Base-by-base conservation (phyloP, 768 basidiomycete species). In the Boletus reticuloceps region DNA sequence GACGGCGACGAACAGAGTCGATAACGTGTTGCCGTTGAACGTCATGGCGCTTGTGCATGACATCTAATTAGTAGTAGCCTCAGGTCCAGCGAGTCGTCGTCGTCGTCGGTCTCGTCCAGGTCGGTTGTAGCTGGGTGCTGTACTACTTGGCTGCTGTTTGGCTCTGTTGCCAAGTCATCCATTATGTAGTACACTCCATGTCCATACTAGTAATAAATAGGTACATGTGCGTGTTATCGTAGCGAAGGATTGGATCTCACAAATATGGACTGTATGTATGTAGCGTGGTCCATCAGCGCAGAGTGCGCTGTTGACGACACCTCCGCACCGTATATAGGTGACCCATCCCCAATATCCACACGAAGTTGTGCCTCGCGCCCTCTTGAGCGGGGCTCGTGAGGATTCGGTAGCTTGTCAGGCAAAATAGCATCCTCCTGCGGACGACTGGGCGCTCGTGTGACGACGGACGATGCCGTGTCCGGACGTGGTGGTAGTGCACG, bases 1-100 rank as follows among this genome's bases (percentile, higher is more conserved):
- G 38, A 40, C 22, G 31, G 51, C 41, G 48, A 71, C 85, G 61
- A 67, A 85, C 87, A 36, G 86, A 84, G 64, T 80, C 75, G 63
- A 88, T 78, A 69, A 89, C 77, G 71, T 89, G 87, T 71, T 83
- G 81, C 63, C 86, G 79, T 71, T 86, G 86, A 56, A 77, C 82
- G 81, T 86, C 74, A 70, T 80, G 75, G 61, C 77, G 83, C 71
- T 74, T 81, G 72, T 76, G 78, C 84, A 85, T 86, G 77, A 73
- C 73, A 71, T 73, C 61, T 64, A n/a, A n/a, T n/a, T n/a, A 71
- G 69, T 64, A 68, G 69, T 61, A 67, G 70, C 61, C 59, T 50
- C 47, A 55, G 51, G 53, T 50, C 47, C 29, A 29, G 29, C 29
- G 29, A 29, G 29, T 29, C 56, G 54, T 54, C 54, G 64, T 52